Base-by-base conservation (phyloP, 1,139 yeast genomes). In the Saccharomycopsis crataegensis region DNA sequence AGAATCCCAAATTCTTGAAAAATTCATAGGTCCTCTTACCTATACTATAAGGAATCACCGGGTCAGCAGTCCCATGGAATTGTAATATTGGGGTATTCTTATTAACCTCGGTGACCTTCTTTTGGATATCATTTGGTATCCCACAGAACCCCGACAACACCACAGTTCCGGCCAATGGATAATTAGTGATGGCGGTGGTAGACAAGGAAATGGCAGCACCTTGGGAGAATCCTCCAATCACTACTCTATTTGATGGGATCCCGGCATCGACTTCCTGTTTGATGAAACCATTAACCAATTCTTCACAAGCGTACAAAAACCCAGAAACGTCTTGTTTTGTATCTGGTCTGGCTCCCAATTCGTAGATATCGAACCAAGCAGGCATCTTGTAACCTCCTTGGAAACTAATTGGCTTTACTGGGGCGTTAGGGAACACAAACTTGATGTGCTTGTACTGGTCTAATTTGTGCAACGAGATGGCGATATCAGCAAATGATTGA, bases 211-310 rank as follows among this genome's bases (percentile, higher is more conserved):
- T 61, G 1, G 96, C 93, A 50, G 90, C 96, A 57, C 99, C 99
- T 69, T 93, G 99, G 7, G 95, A 84, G 65, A 93, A 93, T 0
- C 99, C 99, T 40, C 98, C 98, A 58, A 93, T 72, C 14, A 93
- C 74, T 51, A 93, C 85, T 53, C 84, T 78, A 42, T 85, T 82
- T 0, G 90, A 71, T 1, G 83, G 78, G 42, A 91, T 78, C 3
- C 94, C 86, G 17, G 51, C 46, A 6, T 66, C 66, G 7, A 76
- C 78, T 22, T 22, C 28, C 28, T 22, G 28, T 22, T 22, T 22
- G 28, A 22, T 22, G 28, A 22, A 22, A 22, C 28, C 28, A 22
- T 22, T 22, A 14, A 80, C 73, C 65, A 89, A 91, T 58, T 83
- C 84, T 31, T 77, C 70, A 50, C 93, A 76, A 42, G 87, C 75